Evolutionary conservation across 306 rosid genomes (phyloP).

Genomic region (Acacia confusa): DNA sequence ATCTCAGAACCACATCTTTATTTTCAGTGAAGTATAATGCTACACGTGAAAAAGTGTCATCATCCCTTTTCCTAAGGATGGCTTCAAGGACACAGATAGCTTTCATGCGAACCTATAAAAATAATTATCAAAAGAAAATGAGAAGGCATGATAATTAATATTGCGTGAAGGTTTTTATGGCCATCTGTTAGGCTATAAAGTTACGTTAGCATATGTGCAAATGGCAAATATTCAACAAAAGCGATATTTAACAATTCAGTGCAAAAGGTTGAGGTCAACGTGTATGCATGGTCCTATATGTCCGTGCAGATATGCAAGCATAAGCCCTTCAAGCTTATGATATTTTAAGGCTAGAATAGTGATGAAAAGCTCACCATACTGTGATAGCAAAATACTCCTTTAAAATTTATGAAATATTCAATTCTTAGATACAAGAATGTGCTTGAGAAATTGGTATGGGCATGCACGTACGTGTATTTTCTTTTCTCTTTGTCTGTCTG

Average conservation of each 20-base stretch:
- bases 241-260: not conserved
- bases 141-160: not conserved
- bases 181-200: not conserved
- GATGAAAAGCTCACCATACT: not conserved
- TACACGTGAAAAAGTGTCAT: constrained; percentile 59
- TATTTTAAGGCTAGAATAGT: not conserved
- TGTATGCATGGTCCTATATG: not conserved
- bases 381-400: not conserved
- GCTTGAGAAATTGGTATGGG: not conserved
- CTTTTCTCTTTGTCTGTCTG: not conserved
- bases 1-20: constrained; percentile 65
- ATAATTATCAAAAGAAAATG: constrained; percentile 16
- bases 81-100: constrained; percentile 93
- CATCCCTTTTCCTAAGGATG: constrained; percentile 77
- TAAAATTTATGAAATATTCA: not conserved
- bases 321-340: not conserved
- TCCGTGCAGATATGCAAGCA: not conserved
- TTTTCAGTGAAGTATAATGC: constrained; percentile 77
- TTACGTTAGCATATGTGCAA: not conserved
- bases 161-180: not conserved
- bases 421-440: not conserved
- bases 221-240: not conserved
- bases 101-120: constrained; percentile 94
- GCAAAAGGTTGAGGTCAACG: not conserved
- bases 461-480: not conserved